phyloP scores from a whole-genome alignment of 1,284 basidiomycete species.

The Sphagnurus paluster region DNA sequence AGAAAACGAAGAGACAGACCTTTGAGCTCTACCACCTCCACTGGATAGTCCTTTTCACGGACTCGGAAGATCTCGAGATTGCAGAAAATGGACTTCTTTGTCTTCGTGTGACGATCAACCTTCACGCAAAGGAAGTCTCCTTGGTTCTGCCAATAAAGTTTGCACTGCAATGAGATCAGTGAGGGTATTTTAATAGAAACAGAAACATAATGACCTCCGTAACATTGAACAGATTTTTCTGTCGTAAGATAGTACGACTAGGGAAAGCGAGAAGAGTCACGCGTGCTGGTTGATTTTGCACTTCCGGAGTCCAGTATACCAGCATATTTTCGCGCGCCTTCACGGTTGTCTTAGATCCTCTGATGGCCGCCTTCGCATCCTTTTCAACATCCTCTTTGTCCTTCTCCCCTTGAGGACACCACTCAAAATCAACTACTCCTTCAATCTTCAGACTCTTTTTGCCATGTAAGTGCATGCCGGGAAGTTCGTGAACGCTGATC shows the following conservation, averaged over 20 bases:
- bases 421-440: slow-evolving; percentile 98
- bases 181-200: not conserved
- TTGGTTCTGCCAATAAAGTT: slow-evolving; percentile 98
- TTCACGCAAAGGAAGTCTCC: slow-evolving; percentile 99
- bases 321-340: slow-evolving; percentile 90
- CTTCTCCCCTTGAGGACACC: slow-evolving; percentile 93
- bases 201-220: slow-evolving; percentile 73
- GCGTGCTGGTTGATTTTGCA: slow-evolving; percentile 94
- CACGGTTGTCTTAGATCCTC: slow-evolving; percentile 45
- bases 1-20: slow-evolving; percentile 44
- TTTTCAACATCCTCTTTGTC: slow-evolving; percentile 78
- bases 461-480: slow-evolving; percentile 91
- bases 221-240: slow-evolving; percentile 99
- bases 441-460: slow-evolving; percentile 99
- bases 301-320: slow-evolving; percentile 98
- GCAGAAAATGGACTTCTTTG: slow-evolving; percentile 98
- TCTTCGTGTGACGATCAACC: slow-evolving; percentile 99
- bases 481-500: slow-evolving; percentile 96
- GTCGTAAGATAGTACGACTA: slow-evolving; percentile 80
- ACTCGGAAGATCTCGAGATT: slow-evolving; percentile 98
- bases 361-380: slow-evolving; percentile 39
- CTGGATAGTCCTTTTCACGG: slow-evolving; percentile 97
- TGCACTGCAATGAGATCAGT: slow-evolving; percentile 63
- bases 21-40: slow-evolving; percentile 97
- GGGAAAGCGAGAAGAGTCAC: slow-evolving; percentile 94